These are phyloP conservation scores for Microcyclosporella mali DNA, from an alignment of 2,329 filamentous ascomycete species.

Conservation along the genomic window DNA sequence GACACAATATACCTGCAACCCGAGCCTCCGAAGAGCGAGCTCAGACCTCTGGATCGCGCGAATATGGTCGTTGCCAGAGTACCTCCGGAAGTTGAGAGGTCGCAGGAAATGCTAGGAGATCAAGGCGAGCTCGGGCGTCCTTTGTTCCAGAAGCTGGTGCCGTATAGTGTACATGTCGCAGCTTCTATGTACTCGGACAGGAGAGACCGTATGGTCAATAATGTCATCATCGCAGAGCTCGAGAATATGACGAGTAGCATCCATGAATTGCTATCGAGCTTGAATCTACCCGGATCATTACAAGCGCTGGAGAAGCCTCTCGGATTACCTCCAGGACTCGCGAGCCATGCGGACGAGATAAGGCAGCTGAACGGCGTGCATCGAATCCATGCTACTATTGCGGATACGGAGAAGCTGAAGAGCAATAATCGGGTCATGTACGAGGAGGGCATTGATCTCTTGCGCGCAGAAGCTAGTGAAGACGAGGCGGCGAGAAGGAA, in stretches of 20 bases:
- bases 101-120: slow-evolving; percentile 73
- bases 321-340: slow-evolving; percentile 74
- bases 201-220: slow-evolving; percentile 82
- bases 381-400: slow-evolving; percentile 69
- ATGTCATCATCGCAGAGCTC: slow-evolving; percentile 76
- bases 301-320: slow-evolving; percentile 94
- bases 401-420: slow-evolving; percentile 87
- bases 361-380: slow-evolving; percentile 82
- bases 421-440: slow-evolving; percentile 70
- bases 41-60: slow-evolving; percentile 77
- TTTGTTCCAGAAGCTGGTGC: slow-evolving; percentile 84
- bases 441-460: slow-evolving; percentile 71
- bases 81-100: slow-evolving; percentile 75
- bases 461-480: slow-evolving; percentile 75
- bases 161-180: slow-evolving; percentile 90
- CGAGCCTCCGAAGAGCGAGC: slow-evolving; percentile 80
- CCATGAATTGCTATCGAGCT: slow-evolving; percentile 68
- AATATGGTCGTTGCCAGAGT: slow-evolving; percentile 78
- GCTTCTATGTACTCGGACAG: slow-evolving; percentile 93
- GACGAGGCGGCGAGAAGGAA: slow-evolving; percentile 69
- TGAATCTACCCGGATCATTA: slow-evolving; percentile 85
- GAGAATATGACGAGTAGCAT: slow-evolving; percentile 74
- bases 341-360: slow-evolving; percentile 89
- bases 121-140: slow-evolving; percentile 70
- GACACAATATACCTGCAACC: slow-evolving; percentile 86